Evolutionary conservation across 2,329 filamentous ascomycete species (phyloP), one percentile per base, ranked within the genome.

Genomic region (Phialophora tarda): DNA sequence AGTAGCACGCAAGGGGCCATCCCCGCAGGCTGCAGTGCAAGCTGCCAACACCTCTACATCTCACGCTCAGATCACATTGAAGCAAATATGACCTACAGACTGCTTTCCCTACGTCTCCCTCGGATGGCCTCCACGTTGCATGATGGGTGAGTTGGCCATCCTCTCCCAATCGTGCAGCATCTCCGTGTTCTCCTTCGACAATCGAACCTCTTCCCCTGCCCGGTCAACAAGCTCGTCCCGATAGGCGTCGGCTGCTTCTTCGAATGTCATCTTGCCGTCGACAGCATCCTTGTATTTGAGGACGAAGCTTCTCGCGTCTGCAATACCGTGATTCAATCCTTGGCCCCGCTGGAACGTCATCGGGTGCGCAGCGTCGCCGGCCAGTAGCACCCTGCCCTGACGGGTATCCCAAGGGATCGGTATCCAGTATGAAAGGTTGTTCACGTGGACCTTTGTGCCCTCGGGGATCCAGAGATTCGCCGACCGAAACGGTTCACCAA

Each of bases 91-190:
- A n/a, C 6, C n/a, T 44, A 7, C 38, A 17, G 38, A 21, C 38
- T 44, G 17, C 38, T 44, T 44, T 2, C 3, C 5, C 38, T 44
- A n/a, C 38, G 54, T 21, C 30, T 55, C 62, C n/a, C 55, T 59
- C 21, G 59, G 57, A 66, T 69, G 60, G 17, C 66, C 66, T 32
- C 66, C 66, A 24, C 58, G 53, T 47, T 67, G 60, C 58, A 69
- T 63, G 64, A 69, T 62, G 53, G 66, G 59, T 21, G 63, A 66
- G 17, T 64, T 61, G 12, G 63, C 47, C 60, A 76, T 71, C 59
- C 71, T 71, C 28, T 73, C 57, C 75, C 75, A 77, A 57, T 83
- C 77, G 72, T 84, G 81, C 41, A 84, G 69, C 78, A 83, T 82
- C 63, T 75, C 72, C 12, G 78, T 80, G 69, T 83, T 83, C 64